These are phyloP conservation scores for Prunus mira DNA, from an alignment of 306 rosid species.

Conservation along the genomic window DNA sequence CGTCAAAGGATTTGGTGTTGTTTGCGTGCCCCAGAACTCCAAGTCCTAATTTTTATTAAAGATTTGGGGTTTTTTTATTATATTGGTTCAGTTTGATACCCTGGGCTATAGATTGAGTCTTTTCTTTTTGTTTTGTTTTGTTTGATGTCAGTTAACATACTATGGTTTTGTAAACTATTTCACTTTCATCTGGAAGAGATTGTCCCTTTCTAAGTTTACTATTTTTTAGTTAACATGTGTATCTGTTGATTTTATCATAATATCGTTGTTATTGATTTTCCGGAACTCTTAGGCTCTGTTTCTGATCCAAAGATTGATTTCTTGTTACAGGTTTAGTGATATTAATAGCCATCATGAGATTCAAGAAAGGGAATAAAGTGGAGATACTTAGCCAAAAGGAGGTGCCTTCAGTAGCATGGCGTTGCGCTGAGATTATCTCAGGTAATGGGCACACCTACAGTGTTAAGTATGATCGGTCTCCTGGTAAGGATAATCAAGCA, in stretches of 20 bases:
- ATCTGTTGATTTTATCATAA: neutral
- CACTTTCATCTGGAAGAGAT: neutral
- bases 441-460: slow-evolving; percentile 60
- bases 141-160: neutral
- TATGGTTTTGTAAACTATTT: neutral
- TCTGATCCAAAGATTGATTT: slow-evolving; percentile 5
- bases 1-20: neutral
- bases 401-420: slow-evolving; percentile 53
- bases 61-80: neutral
- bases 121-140: neutral
- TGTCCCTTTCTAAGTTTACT: neutral
- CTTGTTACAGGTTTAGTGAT: slow-evolving; percentile 29
- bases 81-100: neutral
- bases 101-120: neutral
- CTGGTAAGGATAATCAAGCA: slow-evolving; percentile 23
- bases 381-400: slow-evolving; percentile 59
- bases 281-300: neutral
- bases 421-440: slow-evolving; percentile 56
- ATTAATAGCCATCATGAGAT: slow-evolving; percentile 45
- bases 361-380: slow-evolving; percentile 60
- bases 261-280: neutral
- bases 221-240: neutral
- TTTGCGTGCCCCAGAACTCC: neutral
- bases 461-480: slow-evolving; percentile 40
- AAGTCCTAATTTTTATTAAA: neutral